Conservation (phyloP, 352 stramenopile species). For the Globisporangium cederbergense region DNA sequence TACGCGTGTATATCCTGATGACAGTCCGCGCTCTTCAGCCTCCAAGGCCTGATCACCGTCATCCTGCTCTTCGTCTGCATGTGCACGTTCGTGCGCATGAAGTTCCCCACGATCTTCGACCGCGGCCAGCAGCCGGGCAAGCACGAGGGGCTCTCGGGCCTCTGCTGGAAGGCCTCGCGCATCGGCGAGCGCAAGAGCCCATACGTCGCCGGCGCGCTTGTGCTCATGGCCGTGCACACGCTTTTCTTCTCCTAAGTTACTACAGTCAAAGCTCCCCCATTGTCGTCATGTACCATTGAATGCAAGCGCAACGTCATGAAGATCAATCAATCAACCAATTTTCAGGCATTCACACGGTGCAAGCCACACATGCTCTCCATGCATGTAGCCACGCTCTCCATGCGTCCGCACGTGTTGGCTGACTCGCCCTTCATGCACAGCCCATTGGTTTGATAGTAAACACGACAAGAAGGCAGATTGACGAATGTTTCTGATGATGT, state of each 20-base stretch:
- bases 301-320: not conserved
- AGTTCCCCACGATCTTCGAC: conserved; percentile 95
- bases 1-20: conserved; percentile 1
- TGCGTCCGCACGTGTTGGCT: too few relatives aligned
- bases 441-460: not conserved
- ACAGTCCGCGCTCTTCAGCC: conserved; percentile 96
- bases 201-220: conserved; percentile 78
- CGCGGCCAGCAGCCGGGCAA: conserved; percentile 73
- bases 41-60: conserved; percentile 95
- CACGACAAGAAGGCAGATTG: not conserved
- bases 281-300: conserved; percentile 6
- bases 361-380: not conserved
- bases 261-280: not conserved
- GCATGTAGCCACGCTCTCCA: not conserved
- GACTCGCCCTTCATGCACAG: not conserved
- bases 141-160: conserved; percentile 81
- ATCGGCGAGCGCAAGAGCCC: conserved; percentile 91
- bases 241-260: conserved; percentile 80
- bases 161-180: conserved; percentile 91
- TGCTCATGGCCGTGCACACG: conserved; percentile 90
- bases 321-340: conserved; percentile 3
- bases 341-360: not conserved
- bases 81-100: conserved; percentile 95
- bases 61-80: conserved; percentile 97
- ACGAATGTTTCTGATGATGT: conserved; percentile 1